Evolutionary conservation across 768 basidiomycete genomes (phyloP).

Genomic region (Leccinum truebloodii): DNA sequence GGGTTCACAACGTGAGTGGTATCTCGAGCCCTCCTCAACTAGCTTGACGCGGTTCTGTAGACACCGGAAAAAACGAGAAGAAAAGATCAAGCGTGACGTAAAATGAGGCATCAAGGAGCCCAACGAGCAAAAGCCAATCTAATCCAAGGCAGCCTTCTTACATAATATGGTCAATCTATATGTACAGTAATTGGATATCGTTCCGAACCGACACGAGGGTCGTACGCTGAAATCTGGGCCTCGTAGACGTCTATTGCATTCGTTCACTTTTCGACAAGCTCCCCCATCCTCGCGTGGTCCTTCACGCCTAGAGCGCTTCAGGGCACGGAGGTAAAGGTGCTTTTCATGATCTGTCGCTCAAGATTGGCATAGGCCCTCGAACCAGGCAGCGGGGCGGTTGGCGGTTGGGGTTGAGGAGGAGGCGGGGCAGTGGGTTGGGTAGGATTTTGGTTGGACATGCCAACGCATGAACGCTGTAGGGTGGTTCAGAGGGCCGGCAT

Average conservation of each 20-base stretch:
- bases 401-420: neutral
- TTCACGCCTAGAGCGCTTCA: neutral
- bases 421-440: conserved; percentile 12
- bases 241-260: conserved; percentile 16
- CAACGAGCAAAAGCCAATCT: conserved; percentile 93
- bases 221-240: conserved; percentile 21
- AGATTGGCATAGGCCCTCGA: conserved; percentile 18
- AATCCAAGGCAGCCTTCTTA: no score
- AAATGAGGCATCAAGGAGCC: conserved; percentile 92
- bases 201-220: conserved; percentile 21
- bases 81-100: conserved; percentile 94
- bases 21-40: neutral
- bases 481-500: neutral
- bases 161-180: no score
- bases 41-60: conserved; percentile 36
- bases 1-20: conserved; percentile 84
- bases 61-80: conserved; percentile 96
- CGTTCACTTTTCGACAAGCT: conserved; percentile 17
- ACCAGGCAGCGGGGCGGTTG: conserved; percentile 21
- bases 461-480: conserved; percentile 2
- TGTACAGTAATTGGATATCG: conserved; percentile 22
- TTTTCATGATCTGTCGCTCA: conserved; percentile 20
- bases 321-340: conserved; percentile 20
- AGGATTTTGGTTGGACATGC: conserved; percentile 20
- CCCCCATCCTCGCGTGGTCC: conserved; percentile 2